These are phyloP conservation scores for Russula virescens DNA, from an alignment of 768 basidiomycete genomes.

Conservation along the genomic window DNA sequence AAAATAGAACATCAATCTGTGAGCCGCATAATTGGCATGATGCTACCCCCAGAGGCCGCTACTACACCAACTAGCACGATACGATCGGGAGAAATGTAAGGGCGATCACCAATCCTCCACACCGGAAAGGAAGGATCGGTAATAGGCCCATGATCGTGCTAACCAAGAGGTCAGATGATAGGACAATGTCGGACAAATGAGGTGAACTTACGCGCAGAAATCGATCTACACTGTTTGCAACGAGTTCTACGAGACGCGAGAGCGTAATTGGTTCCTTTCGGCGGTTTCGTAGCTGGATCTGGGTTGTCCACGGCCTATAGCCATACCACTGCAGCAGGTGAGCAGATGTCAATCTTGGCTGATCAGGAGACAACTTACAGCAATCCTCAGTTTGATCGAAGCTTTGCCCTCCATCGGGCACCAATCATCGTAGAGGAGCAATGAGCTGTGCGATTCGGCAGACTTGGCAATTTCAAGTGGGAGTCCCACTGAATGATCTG, in stretches of 20 bases:
- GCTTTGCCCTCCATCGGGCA: too few relatives aligned
- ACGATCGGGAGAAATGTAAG: constrained; percentile 6
- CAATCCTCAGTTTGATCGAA: too few relatives aligned
- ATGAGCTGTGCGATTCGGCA: too few relatives aligned
- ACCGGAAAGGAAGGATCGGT: neutral
- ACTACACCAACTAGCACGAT: constrained; percentile 15
- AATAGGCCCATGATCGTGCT: constrained; percentile 10
- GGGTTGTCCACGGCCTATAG: too few relatives aligned
- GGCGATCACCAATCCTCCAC: constrained; percentile 13
- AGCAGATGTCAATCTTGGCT: neutral
- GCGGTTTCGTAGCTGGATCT: too few relatives aligned
- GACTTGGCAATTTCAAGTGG: too few relatives aligned
- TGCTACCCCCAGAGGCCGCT: too few relatives aligned
- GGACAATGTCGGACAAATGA: neutral
- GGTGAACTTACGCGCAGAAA: too few relatives aligned
- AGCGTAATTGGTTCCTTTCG: constrained; percentile 16
- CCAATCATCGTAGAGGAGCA: too few relatives aligned
- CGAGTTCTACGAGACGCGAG: constrained; percentile 12
- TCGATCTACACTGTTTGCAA: constrained; percentile 14
- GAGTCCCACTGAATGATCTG: too few relatives aligned
- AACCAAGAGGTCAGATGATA: neutral
- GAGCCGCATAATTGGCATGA: too few relatives aligned
- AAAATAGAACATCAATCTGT: neutral
- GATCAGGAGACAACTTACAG: neutral
- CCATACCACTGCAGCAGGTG: constrained; percentile 10